Evolutionary conservation across 352 stramenopile genomes (phyloP), one percentile per base, ranked within the genome.

Genomic region (Pythium volutum): DNA sequence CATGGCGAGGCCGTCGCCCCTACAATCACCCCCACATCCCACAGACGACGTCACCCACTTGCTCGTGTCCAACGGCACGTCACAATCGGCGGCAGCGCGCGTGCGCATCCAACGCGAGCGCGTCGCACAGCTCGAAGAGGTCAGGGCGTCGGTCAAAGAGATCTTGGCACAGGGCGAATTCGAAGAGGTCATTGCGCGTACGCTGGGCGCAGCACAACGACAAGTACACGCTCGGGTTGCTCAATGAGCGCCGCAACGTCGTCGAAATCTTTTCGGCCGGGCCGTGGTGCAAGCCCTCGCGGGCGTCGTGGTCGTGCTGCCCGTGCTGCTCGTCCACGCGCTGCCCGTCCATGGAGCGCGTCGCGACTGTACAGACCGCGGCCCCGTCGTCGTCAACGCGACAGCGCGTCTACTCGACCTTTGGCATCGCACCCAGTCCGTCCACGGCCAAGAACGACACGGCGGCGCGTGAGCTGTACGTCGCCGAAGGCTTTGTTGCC

Each of bases 141-240:
- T 86, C 15, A 80, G 84, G 64, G 62, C 73, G 23, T 68, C 74
- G 3, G 76, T 81, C 0, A 84, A 83, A 38, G 79, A 86, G 42
- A 77, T 88, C 41, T 88, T 76, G 7, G 72, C 78, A 0, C 78
- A 85, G 33, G 78, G 74, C 36, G 77, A 80, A 59, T 86, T 86
- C 39, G 57, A 79, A 5, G 76, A 81, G 42, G 75, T 88, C 10
- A 73, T 88, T 16, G 66, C 76, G 41, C 71, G 70, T 22, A 73
- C 79, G 22, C 58, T 90, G 18, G 71, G 75, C 23, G 76, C 76
- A 1, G 76, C 75, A 0, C 75, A 81, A 11, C 10, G 77, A 87
- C 39, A 81, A 77, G 25, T 88, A 84, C 59, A 85, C 77, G 4
- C 53, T 89, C 0, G 80, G 76, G 2, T 73, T 89, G 10, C 63